A percentile compares a stretch with the other conserved stretches of the same genome.
Conservation (phyloP, 129 eudicot species). For the Scalesia atractyloides region DNA sequence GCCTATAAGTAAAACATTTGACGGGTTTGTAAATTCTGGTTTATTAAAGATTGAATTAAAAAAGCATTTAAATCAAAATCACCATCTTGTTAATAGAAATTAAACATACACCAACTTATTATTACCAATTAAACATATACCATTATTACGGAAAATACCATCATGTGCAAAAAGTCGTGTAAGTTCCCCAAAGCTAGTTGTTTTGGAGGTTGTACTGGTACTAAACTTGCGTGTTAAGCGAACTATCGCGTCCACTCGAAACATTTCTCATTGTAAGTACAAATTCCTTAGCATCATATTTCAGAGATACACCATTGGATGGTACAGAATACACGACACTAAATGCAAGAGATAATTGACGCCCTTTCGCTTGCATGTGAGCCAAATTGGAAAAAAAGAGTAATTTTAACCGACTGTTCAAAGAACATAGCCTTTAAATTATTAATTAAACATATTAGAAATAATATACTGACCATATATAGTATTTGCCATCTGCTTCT, state of each 20-base stretch:
- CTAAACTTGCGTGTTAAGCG: not conserved
- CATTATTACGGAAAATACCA: not conserved
- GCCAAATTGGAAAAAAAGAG: constrained; percentile 53
- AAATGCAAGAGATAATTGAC: constrained; percentile 67
- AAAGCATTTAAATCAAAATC: too few species aligned
- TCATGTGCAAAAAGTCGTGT: constrained; percentile 21
- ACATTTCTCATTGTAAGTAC: constrained; percentile 6
- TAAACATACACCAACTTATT: too few species aligned
- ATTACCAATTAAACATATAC: too few species aligned
- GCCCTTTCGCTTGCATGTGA: constrained; percentile 67
- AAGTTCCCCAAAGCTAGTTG: constrained; percentile 31
- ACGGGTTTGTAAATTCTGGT: too few species aligned
- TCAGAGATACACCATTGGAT: not conserved
- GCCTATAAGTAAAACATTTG: too few species aligned
- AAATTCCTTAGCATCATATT: constrained; percentile 42
- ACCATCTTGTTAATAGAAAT: too few species aligned
- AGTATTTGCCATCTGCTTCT: constrained; percentile 52
- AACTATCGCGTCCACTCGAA: not conserved
- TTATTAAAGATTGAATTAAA: too few species aligned
- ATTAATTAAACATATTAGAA: not conserved
- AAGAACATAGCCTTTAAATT: not conserved
- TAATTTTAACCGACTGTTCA: not conserved
- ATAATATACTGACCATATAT: constrained; percentile 59
- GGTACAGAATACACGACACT: constrained; percentile 38
- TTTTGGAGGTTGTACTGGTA: constrained; percentile 12